Conservation (phyloP, 2,329 filamentous ascomycete genomes). For the Torrubiella hemipterigena region DNA sequence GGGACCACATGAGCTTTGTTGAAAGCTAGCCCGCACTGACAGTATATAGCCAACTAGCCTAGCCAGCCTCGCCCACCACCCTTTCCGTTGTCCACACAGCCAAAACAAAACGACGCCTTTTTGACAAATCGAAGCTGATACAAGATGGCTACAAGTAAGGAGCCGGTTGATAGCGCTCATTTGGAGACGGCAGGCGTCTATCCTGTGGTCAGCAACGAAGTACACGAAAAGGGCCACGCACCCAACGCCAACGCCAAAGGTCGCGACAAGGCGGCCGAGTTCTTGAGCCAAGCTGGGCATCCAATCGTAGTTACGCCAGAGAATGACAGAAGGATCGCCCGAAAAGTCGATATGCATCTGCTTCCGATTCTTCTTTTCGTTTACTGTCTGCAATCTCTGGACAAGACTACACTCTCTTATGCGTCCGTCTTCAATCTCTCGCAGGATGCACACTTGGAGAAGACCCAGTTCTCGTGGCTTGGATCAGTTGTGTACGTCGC, state of each 20-base stretch:
- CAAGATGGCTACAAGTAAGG: no score
- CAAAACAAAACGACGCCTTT: no score
- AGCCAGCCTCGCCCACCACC: no score
- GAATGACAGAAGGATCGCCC: slow-evolving; percentile 35
- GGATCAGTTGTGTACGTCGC: slow-evolving; percentile 23
- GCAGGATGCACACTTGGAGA: slow-evolving; percentile 34
- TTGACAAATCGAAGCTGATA: no score
- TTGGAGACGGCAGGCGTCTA: slow-evolving; percentile 2
- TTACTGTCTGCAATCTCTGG: slow-evolving; percentile 28
- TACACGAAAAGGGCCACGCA: no score
- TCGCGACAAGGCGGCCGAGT: slow-evolving; percentile 33
- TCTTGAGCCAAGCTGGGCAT: slow-evolving; percentile 32
- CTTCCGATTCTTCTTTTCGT: slow-evolving; percentile 38
- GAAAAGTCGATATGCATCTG: slow-evolving; percentile 35
- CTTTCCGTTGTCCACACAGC: no score
- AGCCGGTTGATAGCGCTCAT: slow-evolving; percentile 1
- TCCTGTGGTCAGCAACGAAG: no score
- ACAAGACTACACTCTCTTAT: slow-evolving; percentile 35
- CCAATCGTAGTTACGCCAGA: slow-evolving; percentile 34
- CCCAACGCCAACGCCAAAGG: slow-evolving; percentile 5
- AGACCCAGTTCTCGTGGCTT: slow-evolving; percentile 54
- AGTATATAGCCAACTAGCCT: no score
- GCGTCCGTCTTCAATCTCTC: slow-evolving; percentile 52
- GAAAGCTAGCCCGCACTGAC: no score
- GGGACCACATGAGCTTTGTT: no score